Evolutionary conservation across 2,329 filamentous ascomycete species (phyloP).

Genomic region (Clonostachys rhizophaga): DNA sequence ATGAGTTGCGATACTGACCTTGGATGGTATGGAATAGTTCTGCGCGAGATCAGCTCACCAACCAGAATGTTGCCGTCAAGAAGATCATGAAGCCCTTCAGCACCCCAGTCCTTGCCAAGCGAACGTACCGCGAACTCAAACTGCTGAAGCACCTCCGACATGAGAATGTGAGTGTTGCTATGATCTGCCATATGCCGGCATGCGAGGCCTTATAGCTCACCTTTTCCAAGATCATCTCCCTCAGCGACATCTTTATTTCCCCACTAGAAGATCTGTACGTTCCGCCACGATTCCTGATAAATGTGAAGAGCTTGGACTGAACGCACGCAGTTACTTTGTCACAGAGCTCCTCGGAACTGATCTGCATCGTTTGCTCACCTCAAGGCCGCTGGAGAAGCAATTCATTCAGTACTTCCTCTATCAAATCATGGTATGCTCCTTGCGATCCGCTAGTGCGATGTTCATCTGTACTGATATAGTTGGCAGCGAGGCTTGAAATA

Average conservation of each 20-base stretch:
- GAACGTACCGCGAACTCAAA: constrained; percentile 96
- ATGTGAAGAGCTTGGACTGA: neutral
- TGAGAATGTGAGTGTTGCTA: constrained; percentile 68
- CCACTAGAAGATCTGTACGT: constrained; percentile 95
- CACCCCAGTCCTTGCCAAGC: constrained; percentile 96
- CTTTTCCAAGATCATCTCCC: constrained; percentile 74
- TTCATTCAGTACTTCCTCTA: constrained; percentile 99
- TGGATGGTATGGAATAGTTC: constrained; percentile 57
- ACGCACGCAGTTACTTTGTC: constrained; percentile 78
- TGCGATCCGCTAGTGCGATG: neutral
- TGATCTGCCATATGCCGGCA: neutral
- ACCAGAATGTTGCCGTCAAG: constrained; percentile 95
- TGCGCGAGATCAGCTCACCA: constrained; percentile 95
- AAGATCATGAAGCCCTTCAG: constrained; percentile 99
- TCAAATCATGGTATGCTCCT: constrained; percentile 79
- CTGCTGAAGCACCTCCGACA: constrained; percentile 94
- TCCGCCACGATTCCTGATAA: neutral
- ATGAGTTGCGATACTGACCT: neutral
- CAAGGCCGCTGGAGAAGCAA: constrained; percentile 94
- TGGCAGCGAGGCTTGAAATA: constrained; percentile 91
- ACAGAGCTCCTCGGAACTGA: constrained; percentile 97
- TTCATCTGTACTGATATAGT: neutral
- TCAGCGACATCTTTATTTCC: constrained; percentile 99
- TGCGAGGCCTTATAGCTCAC: no score
- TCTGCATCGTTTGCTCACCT: constrained; percentile 90